Evolutionary conservation across 352 stramenopile species (phyloP).

Genomic region (Phytophthora crassamura): DNA sequence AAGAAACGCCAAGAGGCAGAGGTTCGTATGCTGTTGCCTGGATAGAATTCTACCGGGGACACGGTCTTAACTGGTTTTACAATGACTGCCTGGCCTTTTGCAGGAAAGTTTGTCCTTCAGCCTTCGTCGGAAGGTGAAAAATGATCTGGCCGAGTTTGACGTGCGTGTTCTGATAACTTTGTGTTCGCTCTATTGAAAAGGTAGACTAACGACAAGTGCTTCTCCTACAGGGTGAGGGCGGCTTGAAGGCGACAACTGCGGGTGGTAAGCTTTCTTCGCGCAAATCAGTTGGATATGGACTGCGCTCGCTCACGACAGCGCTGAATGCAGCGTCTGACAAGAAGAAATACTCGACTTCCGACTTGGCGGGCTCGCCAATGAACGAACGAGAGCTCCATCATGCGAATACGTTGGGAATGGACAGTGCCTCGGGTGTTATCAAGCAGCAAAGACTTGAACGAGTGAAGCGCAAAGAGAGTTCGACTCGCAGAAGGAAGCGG

Average conservation of each 20-base stretch:
- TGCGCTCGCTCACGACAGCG: constrained; percentile 66
- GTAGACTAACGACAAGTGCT: constrained; percentile 2
- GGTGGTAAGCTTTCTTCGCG: constrained; percentile 29
- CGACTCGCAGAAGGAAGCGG: constrained; percentile 59
- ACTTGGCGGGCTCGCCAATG: constrained; percentile 26
- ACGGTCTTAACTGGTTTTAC: background rate
- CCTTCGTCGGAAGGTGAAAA: constrained; percentile 54
- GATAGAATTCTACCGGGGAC: background rate
- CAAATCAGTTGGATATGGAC: constrained; percentile 70
- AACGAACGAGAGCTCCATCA: constrained; percentile 38
- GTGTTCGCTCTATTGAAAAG: background rate
- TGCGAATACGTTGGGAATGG: constrained; percentile 34
- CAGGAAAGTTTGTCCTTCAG: constrained; percentile 61
- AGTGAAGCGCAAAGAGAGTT: constrained; percentile 58
- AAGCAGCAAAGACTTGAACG: constrained; percentile 59
- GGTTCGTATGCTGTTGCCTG: constrained; percentile 15
- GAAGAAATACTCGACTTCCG: constrained; percentile 35
- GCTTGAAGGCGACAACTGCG: background rate
- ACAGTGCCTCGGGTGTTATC: constrained; percentile 38
- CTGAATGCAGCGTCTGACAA: constrained; percentile 40
- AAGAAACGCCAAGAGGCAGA: constrained; percentile 49
- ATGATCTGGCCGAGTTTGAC: constrained; percentile 70
- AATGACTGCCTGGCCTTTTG: background rate
- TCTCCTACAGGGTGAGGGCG: constrained; percentile 13
- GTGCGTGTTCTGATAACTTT: constrained; percentile 31